These are phyloP conservation scores for Metschnikowia baotianmanensis DNA, from an alignment of 805 yeast species.

Conservation along the genomic window DNA sequence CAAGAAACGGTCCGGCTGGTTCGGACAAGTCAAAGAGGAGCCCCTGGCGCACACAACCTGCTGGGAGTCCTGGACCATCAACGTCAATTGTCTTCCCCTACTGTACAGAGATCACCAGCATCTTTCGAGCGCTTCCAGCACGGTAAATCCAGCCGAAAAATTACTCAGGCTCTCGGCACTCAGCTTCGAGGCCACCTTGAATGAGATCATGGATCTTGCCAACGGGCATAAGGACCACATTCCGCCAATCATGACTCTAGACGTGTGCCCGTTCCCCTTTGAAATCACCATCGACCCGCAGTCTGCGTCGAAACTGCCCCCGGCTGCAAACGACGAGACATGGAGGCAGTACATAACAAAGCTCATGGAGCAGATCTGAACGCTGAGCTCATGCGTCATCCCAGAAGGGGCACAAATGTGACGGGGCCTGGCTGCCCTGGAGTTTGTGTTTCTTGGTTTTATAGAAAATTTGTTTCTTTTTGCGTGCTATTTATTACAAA, in stretches of 20 bases:
- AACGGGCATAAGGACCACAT: conserved; percentile 63
- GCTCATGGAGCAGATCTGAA: conserved; percentile 18
- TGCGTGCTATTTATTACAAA: not conserved
- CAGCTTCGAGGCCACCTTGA: conserved; percentile 41
- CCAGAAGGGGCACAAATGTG: too few species aligned
- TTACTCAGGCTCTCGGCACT: conserved; percentile 28
- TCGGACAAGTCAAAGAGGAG: conserved; percentile 34
- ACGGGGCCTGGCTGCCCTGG: too few species aligned
- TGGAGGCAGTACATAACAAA: conserved; percentile 37
- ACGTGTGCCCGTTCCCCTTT: conserved; percentile 61
- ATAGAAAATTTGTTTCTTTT: not conserved
- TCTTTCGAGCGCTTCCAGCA: conserved; percentile 9
- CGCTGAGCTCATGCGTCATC: not conserved
- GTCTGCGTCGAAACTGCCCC: conserved; percentile 10
- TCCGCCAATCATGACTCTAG: conserved; percentile 70
- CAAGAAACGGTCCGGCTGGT: conserved; percentile 54
- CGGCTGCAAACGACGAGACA: conserved; percentile 29
- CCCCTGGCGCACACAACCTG: conserved; percentile 39
- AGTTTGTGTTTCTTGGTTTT: not conserved
- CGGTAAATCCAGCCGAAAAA: conserved; percentile 24
- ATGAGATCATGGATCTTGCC: conserved; percentile 48
- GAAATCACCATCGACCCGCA: conserved; percentile 26
- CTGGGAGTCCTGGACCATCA: conserved; percentile 75
- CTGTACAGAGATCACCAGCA: conserved; percentile 9
- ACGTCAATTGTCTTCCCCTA: conserved; percentile 43